Conservation (phyloP, 1,284 basidiomycete genomes). For the Calocybe gambosa region DNA sequence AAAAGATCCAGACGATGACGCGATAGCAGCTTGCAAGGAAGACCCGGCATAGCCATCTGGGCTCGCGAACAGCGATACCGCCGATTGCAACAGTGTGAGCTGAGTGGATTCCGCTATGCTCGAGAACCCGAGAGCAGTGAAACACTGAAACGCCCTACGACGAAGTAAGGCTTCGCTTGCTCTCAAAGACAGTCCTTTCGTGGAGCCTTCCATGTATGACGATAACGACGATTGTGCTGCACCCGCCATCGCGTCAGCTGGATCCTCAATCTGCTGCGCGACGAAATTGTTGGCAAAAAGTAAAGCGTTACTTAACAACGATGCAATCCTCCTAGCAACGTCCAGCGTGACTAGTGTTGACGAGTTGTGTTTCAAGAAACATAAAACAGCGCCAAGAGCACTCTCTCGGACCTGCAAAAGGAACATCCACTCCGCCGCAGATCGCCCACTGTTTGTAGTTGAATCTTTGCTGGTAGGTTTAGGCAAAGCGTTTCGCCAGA, state of each 20-base stretch:
- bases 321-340: slow-evolving; percentile 82
- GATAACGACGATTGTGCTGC: slow-evolving; percentile 15
- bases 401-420: slow-evolving; percentile 88
- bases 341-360: slow-evolving; percentile 82
- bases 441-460: slow-evolving; percentile 52
- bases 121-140: slow-evolving; percentile 73
- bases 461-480: slow-evolving; percentile 90
- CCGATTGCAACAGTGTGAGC: slow-evolving; percentile 75
- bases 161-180: slow-evolving; percentile 83
- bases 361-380: slow-evolving; percentile 81
- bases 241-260: slow-evolving; percentile 32
- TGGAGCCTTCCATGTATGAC: background rate
- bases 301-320: slow-evolving; percentile 86
- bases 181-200: slow-evolving; percentile 57
- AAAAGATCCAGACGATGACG: slow-evolving; percentile 81
- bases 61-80: slow-evolving; percentile 82
- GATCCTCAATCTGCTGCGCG: slow-evolving; percentile 46
- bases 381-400: slow-evolving; percentile 83
- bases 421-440: slow-evolving; percentile 84
- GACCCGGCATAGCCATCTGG: slow-evolving; percentile 76
- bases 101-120: slow-evolving; percentile 82
- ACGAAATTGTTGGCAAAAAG: slow-evolving; percentile 77
- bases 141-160: slow-evolving; percentile 86
- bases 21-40: slow-evolving; percentile 89
- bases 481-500: slow-evolving; percentile 96